These are phyloP conservation scores for Mycogone perniciosa DNA, from an alignment of 2,329 filamentous ascomycete genomes.

Conservation along the genomic window DNA sequence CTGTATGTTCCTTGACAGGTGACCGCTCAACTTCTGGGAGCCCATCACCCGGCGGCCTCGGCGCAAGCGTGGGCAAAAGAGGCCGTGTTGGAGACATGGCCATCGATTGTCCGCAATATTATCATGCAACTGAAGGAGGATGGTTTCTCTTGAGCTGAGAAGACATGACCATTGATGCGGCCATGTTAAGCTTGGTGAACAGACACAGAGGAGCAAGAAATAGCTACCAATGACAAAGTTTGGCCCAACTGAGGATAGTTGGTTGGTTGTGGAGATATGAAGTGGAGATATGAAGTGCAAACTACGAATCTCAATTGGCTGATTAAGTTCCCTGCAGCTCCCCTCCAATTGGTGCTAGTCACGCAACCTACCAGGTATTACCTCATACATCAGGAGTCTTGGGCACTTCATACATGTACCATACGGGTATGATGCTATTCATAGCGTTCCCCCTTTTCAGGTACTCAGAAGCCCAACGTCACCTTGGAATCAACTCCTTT, in stretches of 20 bases:
- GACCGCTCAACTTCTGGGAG: constrained; percentile 19
- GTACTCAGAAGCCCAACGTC: too few relatives aligned
- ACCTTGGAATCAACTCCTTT: too few relatives aligned
- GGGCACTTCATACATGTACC: too few relatives aligned
- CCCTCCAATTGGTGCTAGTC: background rate
- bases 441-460: too few relatives aligned
- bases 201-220: background rate
- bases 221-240: background rate
- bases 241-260: background rate
- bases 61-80: constrained; percentile 27
- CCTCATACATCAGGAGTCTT: too few relatives aligned
- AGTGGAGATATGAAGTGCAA: background rate
- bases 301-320: constrained; percentile 4
- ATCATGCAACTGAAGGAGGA: constrained; percentile 6
- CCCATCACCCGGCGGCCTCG: constrained; percentile 25
- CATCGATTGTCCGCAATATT: background rate
- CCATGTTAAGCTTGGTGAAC: constrained; percentile 5
- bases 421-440: too few relatives aligned
- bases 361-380: too few relatives aligned
- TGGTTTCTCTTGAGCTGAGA: constrained; percentile 2
- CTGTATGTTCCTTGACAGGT: constrained; percentile 29
- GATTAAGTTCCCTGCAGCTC: constrained; percentile 7
- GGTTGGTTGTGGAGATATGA: background rate
- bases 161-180: constrained; percentile 6
- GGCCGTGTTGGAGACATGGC: constrained; percentile 14